Evolutionary conservation across 306 rosid species (phyloP), one percentile per base, ranked within the genome.

Genomic region (Gleditsia sinensis): DNA sequence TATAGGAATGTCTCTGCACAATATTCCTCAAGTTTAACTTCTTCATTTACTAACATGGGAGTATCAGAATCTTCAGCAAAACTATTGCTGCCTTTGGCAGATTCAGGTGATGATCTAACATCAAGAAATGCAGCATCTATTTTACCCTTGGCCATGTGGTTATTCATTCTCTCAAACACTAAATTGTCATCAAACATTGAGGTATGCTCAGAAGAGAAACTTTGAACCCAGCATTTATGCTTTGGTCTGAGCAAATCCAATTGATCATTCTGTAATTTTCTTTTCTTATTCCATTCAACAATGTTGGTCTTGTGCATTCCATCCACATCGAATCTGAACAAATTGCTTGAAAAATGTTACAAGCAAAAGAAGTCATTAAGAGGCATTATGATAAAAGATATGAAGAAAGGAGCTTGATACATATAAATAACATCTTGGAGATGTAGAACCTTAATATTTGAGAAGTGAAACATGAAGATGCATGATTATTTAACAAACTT

Each of bases 1-100:
- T 13, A 72, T 13, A 69, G 32, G 43, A 34, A 43, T 25, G 82
- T 39, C 64, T 62, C 79, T 36, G 58, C 79, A 68, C 73, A 64
- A 42, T 80, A 86, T 5, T 43, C 72, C 25, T 80, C 88, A 2
- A 72, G 74, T 56, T 80, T 82, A 69, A 80, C 71, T 73, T 88
- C 92, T 17, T 48, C 74, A 43, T 70, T 81, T 9, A 67, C 77
- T 16, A 92, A 90, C 50, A 76, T 83, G 33, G 81, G 79, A 58
- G 90, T 76, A 78, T 83, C 86, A 13, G 74, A 75, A 43, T 84
- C 87, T 62, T 79, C 85, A 0, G 70, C 37, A 50, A 85, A 76
- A 75, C 90, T 80, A 61, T 89, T 83, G 85, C 95, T 85, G 69
- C 74, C 97, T 79, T 84, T 80, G 5, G 62, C 86, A 9, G 93